phyloP scores from a whole-genome alignment of 2,329 filamentous ascomycete genomes.

The Neofusicoccum parvum region DNA sequence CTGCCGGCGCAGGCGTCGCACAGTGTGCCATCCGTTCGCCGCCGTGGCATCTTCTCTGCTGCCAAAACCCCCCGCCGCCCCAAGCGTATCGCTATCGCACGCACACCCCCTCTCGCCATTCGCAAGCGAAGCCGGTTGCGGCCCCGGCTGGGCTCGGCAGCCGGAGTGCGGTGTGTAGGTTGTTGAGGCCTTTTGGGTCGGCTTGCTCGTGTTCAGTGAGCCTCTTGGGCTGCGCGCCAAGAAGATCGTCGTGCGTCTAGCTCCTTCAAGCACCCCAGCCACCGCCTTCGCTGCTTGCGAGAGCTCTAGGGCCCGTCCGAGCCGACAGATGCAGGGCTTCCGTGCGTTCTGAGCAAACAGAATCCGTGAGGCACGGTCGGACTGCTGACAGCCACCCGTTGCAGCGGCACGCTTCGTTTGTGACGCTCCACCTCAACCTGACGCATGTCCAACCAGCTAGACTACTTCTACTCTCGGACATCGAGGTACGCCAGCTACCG shows the following conservation, averaged over 20 bases:
- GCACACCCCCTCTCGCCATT: not conserved
- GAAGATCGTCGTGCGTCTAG: not conserved
- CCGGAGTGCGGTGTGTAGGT: slow-evolving; percentile 2
- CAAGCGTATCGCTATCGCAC: not conserved
- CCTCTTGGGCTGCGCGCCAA: slow-evolving; percentile 6
- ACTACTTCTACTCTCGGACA: not conserved
- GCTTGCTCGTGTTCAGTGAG: slow-evolving; percentile 8
- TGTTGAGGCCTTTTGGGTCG: not conserved
- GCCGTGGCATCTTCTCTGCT: not conserved
- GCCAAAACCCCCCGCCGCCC: not conserved
- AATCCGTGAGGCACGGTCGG: not conserved
- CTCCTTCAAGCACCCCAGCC: not conserved
- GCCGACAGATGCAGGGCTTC: not conserved
- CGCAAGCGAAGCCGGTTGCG: not conserved
- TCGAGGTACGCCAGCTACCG: not conserved
- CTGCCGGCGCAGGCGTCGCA: slow-evolving; percentile 2
- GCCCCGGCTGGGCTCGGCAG: not conserved
- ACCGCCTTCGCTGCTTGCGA: not conserved
- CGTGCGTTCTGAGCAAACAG: not conserved
- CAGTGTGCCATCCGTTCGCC: not conserved
- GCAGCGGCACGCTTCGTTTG: not conserved
- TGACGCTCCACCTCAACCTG: not conserved
- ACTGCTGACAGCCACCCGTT: slow-evolving; percentile 3
- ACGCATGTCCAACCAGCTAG: not conserved
- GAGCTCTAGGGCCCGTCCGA: not conserved